A percentile compares a stretch with the other conserved stretches of the same genome.
Conservation (phyloP, 768 basidiomycete genomes). For the Boletus vinaceobasis region DNA sequence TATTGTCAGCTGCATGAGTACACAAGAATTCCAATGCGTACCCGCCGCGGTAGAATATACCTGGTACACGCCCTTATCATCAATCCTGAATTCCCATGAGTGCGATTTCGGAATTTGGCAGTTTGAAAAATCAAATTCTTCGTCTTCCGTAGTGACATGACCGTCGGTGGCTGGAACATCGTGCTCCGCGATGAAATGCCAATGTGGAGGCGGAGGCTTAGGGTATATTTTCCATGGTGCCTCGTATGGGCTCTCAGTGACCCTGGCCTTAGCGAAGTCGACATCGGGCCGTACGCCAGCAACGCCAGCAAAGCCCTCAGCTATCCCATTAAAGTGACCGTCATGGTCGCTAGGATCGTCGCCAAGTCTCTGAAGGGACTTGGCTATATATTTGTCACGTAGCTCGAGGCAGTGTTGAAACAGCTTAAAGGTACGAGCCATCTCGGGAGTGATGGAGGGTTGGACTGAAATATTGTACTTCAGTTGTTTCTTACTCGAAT, state of each 20-base stretch:
- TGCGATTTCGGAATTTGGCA: slow-evolving; percentile 70
- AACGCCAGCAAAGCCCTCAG: slow-evolving; percentile 59
- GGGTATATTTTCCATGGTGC: slow-evolving; percentile 87
- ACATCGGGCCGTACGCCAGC: slow-evolving; percentile 66
- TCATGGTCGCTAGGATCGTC: slow-evolving; percentile 95
- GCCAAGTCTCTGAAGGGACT: slow-evolving; percentile 86
- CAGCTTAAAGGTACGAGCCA: slow-evolving; percentile 57
- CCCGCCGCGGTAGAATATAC: slow-evolving; percentile 50
- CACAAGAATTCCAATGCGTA: not conserved
- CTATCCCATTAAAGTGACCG: slow-evolving; percentile 65
- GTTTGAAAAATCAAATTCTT: slow-evolving; percentile 67
- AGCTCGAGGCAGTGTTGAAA: slow-evolving; percentile 85
- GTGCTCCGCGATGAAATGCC: slow-evolving; percentile 75
- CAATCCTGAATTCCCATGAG: slow-evolving; percentile 66
- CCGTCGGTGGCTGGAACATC: slow-evolving; percentile 43
- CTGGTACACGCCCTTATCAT: slow-evolving; percentile 89
- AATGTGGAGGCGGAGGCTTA: slow-evolving; percentile 89
- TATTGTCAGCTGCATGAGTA: not conserved
- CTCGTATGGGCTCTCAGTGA: slow-evolving; percentile 35
- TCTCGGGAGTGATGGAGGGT: slow-evolving; percentile 38
- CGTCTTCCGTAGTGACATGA: slow-evolving; percentile 23
- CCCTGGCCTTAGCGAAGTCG: slow-evolving; percentile 30
- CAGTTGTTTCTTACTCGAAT: not conserved
- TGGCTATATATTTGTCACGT: slow-evolving; percentile 91
- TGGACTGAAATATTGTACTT: slow-evolving; percentile 18